Base-by-base conservation (phyloP, 2,329 filamentous ascomycete genomes). In the Beauveria asiatica region DNA sequence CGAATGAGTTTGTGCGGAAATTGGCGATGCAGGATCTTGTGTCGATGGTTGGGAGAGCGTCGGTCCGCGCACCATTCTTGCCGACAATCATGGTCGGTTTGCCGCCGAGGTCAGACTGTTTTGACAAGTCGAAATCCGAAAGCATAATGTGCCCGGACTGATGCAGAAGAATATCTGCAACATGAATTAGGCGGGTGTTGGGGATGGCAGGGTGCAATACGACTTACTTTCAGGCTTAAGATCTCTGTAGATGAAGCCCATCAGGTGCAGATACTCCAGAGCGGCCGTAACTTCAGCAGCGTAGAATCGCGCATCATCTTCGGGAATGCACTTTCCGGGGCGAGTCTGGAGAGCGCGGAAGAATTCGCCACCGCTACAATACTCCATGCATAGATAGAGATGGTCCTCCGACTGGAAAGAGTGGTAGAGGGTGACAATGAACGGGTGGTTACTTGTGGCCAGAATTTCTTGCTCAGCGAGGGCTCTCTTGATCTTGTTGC, bases 81-180 rank as follows among this genome's bases (percentile, higher is more conserved):
- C 90, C 90, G 63, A 97, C 83, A 69, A 99, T 97, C 93, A 99
- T 97, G 25, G 92, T 97, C 53, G 94, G 94, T 70, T 93, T 93
- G 76, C 94, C 94, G 70, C 92, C 94, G 17, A 90, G 87, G 66
- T 95, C 94, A 7, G 94, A 99, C 75, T 99, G 94, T 75, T 99
- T 99, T 10, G 92, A 97, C 63, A 99, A 77, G 75, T 99, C 94
- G 75, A 99, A 99, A 77, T 99, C 94, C 63, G 94, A 97, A 72
- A 99, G 83, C 94, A 99, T 99, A 68, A 99, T 99, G 74, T 99
- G 94, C 17, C 94, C 94, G n/a, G 94, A 97, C 74, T 99, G 94
- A 73, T 99, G 94, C 23, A 99, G 85, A 16, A 99, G 81, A 65
- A 99, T 99, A 69, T 99, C 92, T 97, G 19, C 2, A 21, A 27